phyloP scores from a whole-genome alignment of 2,329 filamentous ascomycete species.

The Epichloe sibirici region DNA sequence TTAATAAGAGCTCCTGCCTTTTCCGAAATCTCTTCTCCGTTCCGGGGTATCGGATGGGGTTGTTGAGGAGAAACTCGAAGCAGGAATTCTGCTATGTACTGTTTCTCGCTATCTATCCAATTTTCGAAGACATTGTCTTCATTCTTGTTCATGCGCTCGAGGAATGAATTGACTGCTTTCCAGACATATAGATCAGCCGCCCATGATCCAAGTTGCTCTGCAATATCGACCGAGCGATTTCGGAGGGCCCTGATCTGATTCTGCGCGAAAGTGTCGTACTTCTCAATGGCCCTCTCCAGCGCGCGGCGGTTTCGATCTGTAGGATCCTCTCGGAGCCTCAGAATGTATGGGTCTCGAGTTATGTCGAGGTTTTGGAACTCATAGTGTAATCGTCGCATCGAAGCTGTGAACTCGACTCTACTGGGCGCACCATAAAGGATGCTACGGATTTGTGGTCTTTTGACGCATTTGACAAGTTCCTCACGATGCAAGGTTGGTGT shows the following conservation, averaged over 20 bases:
- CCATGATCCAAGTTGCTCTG: constrained; percentile 51
- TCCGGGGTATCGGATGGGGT: constrained; percentile 8
- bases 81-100: constrained; percentile 40
- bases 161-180: constrained; percentile 28
- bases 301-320: constrained; percentile 27
- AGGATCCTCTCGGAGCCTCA: constrained; percentile 29
- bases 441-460: constrained; percentile 45
- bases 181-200: constrained; percentile 55
- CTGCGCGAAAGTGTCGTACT: constrained; percentile 37
- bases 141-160: constrained; percentile 11
- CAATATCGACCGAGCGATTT: constrained; percentile 37
- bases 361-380: constrained; percentile 39
- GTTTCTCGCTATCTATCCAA: constrained; percentile 38
- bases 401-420: constrained; percentile 13
- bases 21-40: constrained; percentile 31
- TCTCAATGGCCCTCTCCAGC: constrained; percentile 27
- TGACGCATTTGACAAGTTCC: constrained; percentile 56
- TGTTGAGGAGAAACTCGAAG: constrained; percentile 16
- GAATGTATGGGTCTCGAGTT: constrained; percentile 46
- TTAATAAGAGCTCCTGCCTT: constrained; percentile 45
- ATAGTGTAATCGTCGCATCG: constrained; percentile 31
- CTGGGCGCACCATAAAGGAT: constrained; percentile 18
- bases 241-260: constrained; percentile 44
- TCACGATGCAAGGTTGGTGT: constrained; percentile 57
- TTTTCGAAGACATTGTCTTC: constrained; percentile 19